These are phyloP conservation scores for Spergularia azorica DNA, from an alignment of 179 eudicot genomes.

Conservation along the genomic window DNA sequence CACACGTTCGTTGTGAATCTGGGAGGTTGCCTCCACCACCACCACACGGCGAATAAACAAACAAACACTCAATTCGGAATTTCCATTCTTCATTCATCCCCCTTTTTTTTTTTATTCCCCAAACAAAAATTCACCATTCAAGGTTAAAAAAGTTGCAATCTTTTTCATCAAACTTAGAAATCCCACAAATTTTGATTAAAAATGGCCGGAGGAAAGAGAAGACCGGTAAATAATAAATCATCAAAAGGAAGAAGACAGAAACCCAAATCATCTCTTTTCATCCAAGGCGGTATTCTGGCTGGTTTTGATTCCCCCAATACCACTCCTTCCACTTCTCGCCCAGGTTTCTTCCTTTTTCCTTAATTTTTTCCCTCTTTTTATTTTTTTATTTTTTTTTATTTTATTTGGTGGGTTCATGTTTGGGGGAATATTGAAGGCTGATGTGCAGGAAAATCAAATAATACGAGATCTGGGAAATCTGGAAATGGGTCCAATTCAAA, in stretches of 20 bases:
- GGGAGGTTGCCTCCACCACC: too few species aligned
- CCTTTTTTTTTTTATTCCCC: neutral
- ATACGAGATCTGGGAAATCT: constrained; percentile 19
- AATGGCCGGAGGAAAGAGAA: constrained; percentile 60
- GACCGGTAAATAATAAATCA: constrained; percentile 32
- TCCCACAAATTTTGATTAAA: neutral
- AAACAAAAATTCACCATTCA: neutral
- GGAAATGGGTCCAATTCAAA: constrained; percentile 36
- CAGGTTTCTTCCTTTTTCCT: constrained; percentile 28
- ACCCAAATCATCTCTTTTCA: constrained; percentile 44
- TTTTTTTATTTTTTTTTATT: neutral
- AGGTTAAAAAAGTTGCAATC: neutral
- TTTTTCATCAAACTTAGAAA: neutral
- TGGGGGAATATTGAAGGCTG: constrained; percentile 24
- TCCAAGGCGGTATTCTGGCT: constrained; percentile 65
- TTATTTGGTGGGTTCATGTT: neutral
- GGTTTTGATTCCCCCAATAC: constrained; percentile 39
- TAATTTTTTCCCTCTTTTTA: neutral
- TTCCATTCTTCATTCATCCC: too few species aligned
- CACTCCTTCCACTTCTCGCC: constrained; percentile 21
- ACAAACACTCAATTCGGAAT: too few species aligned
- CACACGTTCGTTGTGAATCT: too few species aligned
- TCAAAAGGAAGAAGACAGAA: constrained; percentile 33
- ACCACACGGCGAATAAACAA: too few species aligned
- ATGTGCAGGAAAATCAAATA: constrained; percentile 35